Percentiles rank a stretch among this genome's conserved stretches.
These are phyloP conservation scores for Turritis glabra DNA, from an alignment of 345 rosid species.

Conservation along the genomic window DNA sequence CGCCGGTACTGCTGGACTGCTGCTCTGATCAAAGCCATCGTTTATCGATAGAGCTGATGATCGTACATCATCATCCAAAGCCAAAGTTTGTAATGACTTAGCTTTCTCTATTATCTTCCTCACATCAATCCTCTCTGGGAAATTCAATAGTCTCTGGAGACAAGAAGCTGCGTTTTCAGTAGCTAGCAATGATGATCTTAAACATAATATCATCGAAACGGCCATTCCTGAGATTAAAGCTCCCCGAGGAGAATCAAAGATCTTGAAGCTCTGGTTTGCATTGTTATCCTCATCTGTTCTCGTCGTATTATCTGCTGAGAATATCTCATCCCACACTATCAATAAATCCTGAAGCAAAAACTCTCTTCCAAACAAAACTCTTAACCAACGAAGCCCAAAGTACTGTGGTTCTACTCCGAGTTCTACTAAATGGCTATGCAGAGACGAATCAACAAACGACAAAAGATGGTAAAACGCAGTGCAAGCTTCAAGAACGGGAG, in stretches of 20 bases:
- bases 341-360: slow-evolving; percentile 74
- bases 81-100: slow-evolving; percentile 68
- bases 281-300: slow-evolving; percentile 34
- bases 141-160: slow-evolving; percentile 83
- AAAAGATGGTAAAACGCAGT: slow-evolving; percentile 77
- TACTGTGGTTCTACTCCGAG: slow-evolving; percentile 98
- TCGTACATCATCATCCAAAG: slow-evolving; percentile 49
- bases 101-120: slow-evolving; percentile 66
- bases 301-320: slow-evolving; percentile 61
- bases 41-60: slow-evolving; percentile 33
- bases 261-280: slow-evolving; percentile 46
- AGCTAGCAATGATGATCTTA: slow-evolving; percentile 87
- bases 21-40: slow-evolving; percentile 30
- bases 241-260: slow-evolving; percentile 73
- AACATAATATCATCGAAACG: slow-evolving; percentile 79
- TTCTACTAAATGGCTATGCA: slow-evolving; percentile 85
- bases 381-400: slow-evolving; percentile 92
- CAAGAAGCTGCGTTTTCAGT: slow-evolving; percentile 90
- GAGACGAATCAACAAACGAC: slow-evolving; percentile 74
- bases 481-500: slow-evolving; percentile 91
- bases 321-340: slow-evolving; percentile 90
- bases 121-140: slow-evolving; percentile 72
- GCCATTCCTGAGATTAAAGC: slow-evolving; percentile 75
- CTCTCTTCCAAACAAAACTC: slow-evolving; percentile 94
- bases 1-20: slow-evolving; percentile 34